Percentiles rank a stretch among this genome's conserved stretches.
phyloP scores from a whole-genome alignment of 805 yeast species.

The Saccharomycopsis malanga region DNA sequence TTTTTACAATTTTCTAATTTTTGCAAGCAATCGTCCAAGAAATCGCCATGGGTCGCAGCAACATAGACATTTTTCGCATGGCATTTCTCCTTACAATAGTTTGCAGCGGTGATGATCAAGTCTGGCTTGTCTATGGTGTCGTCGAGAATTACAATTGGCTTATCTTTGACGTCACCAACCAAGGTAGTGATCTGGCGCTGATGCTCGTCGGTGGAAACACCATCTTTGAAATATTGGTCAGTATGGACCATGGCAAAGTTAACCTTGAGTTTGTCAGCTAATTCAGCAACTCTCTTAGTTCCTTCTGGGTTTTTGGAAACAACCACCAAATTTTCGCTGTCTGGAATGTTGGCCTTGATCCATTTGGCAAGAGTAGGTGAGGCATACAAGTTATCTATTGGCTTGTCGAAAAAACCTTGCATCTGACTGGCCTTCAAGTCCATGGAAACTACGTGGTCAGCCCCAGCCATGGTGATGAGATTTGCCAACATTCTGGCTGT shows the following conservation, averaged over 20 bases:
- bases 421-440: conserved; percentile 60
- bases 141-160: conserved; percentile 51
- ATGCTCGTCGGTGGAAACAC: conserved; percentile 30
- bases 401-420: conserved; percentile 58
- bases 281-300: conserved; percentile 53
- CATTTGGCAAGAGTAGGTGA: conserved; percentile 51
- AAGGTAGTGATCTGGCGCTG: conserved; percentile 46
- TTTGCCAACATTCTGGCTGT: conserved; percentile 37
- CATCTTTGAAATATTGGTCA: conserved; percentile 34
- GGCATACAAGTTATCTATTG: conserved; percentile 53
- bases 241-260: conserved; percentile 58
- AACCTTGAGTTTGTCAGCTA: conserved; percentile 53
- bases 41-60: conserved; percentile 52
- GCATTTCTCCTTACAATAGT: conserved; percentile 48
- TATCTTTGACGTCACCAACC: conserved; percentile 55
- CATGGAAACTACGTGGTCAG: conserved; percentile 57
- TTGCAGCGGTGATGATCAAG: conserved; percentile 50
- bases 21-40: conserved; percentile 51
- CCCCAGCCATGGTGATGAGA: conserved; percentile 52
- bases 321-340: conserved; percentile 46
- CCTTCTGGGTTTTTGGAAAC: conserved; percentile 64
- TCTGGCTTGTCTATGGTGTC: conserved; percentile 55
- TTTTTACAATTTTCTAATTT: conserved; percentile 38
- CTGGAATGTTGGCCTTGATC: conserved; percentile 44
- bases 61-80: conserved; percentile 54